These are phyloP conservation scores for Nannochloropsis oceanica DNA, from an alignment of 108 stramenopile species.

Conservation along the genomic window DNA sequence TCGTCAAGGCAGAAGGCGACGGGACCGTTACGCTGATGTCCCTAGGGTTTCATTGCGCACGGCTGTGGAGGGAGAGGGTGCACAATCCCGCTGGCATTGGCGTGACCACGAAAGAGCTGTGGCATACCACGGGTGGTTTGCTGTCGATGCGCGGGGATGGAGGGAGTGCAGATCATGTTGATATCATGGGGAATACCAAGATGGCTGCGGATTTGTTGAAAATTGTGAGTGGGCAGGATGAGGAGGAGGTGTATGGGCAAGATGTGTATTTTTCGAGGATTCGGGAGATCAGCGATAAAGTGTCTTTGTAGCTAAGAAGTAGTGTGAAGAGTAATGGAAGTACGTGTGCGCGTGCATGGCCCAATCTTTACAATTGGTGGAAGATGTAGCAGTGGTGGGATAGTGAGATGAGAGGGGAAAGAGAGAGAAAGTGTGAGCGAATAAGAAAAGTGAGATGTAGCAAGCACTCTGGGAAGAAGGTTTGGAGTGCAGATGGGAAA, in stretches of 20 bases:
- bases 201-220: constrained; percentile 54
- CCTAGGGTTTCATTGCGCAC: constrained; percentile 63
- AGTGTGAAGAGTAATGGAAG: too few relatives aligned
- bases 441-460: too few relatives aligned
- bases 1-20: constrained; percentile 57
- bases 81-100: constrained; percentile 44
- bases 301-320: background rate
- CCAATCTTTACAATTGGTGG: too few relatives aligned
- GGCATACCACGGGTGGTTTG: background rate
- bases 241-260: background rate
- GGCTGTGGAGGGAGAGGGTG: constrained; percentile 40
- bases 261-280: background rate
- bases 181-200: constrained; percentile 63
- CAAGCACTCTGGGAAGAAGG: too few relatives aligned
- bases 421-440: too few relatives aligned
- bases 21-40: constrained; percentile 60
- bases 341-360: too few relatives aligned
- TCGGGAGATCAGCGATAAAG: background rate
- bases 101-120: background rate
- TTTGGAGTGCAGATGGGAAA: too few relatives aligned
- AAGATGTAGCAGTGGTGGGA: too few relatives aligned
- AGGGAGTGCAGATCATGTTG: constrained; percentile 58
- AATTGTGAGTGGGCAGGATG: constrained; percentile 53
- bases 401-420: too few relatives aligned
- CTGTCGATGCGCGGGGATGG: constrained; percentile 43